Evolutionary conservation across 805 yeast species (phyloP).

Genomic region (Saccharomyces paradoxus): DNA sequence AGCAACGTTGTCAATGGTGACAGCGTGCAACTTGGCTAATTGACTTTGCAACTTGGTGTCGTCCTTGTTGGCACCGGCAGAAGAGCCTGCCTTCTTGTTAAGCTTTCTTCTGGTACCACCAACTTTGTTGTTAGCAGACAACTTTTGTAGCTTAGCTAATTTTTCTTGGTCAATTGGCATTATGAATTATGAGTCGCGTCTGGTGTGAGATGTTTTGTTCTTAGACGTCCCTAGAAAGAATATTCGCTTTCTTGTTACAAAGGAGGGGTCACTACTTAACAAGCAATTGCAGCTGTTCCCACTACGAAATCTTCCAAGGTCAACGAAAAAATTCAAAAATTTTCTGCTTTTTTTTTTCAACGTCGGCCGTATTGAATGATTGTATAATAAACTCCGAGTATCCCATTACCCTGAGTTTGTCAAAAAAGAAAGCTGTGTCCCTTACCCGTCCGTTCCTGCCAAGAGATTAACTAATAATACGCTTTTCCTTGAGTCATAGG

Average conservation of each 20-base stretch:
- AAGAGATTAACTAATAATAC: background rate
- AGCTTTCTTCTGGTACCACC: slow-evolving; percentile 88
- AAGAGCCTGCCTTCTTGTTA: slow-evolving; percentile 50
- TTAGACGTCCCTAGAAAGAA: background rate
- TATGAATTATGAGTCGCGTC: slow-evolving; percentile 6
- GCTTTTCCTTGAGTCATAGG: background rate
- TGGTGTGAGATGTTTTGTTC: background rate
- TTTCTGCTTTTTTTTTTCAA: background rate
- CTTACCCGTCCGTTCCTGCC: background rate
- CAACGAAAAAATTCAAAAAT: background rate
- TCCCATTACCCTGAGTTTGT: background rate
- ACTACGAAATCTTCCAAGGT: background rate
- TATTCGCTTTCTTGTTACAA: background rate
- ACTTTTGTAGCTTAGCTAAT: slow-evolving; percentile 82
- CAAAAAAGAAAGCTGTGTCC: background rate
- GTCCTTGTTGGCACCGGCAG: slow-evolving; percentile 60
- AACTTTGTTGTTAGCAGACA: slow-evolving; percentile 66
- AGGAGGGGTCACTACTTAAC: background rate
- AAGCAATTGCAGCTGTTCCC: background rate
- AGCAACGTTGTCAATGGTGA: slow-evolving; percentile 80
- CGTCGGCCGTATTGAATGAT: background rate
- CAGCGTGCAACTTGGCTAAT: slow-evolving; percentile 81
- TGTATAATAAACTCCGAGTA: background rate
- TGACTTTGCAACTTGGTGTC: slow-evolving; percentile 87
- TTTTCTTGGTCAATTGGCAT: slow-evolving; percentile 94